Conservation (phyloP, 2,329 filamentous ascomycete species). For the Hypoxylon sp. region DNA sequence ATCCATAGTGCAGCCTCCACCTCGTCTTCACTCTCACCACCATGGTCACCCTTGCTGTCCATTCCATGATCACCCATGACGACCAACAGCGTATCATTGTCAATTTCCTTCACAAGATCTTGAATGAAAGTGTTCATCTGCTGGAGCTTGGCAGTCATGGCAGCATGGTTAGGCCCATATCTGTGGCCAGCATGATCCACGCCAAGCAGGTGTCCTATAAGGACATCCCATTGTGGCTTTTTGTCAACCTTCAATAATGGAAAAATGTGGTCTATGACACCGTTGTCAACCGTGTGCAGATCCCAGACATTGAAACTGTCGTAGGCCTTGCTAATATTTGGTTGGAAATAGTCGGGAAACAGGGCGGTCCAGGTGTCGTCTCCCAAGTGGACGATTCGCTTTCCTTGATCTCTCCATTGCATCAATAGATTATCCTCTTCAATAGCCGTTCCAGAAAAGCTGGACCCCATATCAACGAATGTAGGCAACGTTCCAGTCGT, state of each 20-base stretch:
- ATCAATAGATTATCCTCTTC: constrained; percentile 87
- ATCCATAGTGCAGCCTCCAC: constrained; percentile 97
- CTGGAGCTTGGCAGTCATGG: constrained; percentile 89
- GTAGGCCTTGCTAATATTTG: constrained; percentile 87
- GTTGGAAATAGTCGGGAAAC: constrained; percentile 93
- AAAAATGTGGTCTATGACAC: constrained; percentile 90
- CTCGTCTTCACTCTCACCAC: constrained; percentile 97
- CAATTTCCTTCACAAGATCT: constrained; percentile 77
- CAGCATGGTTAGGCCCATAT: constrained; percentile 91
- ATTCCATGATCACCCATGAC: constrained; percentile 99
- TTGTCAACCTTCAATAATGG: constrained; percentile 79
- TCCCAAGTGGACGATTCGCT: constrained; percentile 91
- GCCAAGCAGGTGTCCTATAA: constrained; percentile 93
- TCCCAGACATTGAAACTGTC: constrained; percentile 99
- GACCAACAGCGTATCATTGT: constrained; percentile 88
- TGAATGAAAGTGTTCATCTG: constrained; percentile 91
- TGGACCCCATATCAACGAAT: constrained; percentile 93
- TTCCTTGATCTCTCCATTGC: constrained; percentile 73
- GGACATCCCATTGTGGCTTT: constrained; percentile 85
- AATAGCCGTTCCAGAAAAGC: constrained; percentile 94
- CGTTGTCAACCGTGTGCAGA: constrained; percentile 95
- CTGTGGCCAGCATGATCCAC: constrained; percentile 98
- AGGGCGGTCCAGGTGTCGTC: constrained; percentile 97
- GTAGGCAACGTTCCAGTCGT: constrained; percentile 96
- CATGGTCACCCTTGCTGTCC: constrained; percentile 97